Base-by-base conservation (phyloP, 768 basidiomycete species). In the Kwoniella mangroviensis region DNA sequence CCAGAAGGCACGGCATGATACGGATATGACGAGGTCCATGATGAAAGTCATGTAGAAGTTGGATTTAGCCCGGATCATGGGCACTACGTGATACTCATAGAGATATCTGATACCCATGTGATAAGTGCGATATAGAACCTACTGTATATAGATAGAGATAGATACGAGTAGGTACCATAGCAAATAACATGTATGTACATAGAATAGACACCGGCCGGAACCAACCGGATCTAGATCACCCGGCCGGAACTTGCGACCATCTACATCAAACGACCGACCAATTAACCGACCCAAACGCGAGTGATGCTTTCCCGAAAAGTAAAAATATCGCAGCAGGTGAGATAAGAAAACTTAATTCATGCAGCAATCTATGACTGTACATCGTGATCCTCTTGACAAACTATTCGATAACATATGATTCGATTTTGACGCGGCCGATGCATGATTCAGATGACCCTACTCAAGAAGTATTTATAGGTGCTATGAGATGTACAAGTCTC, bases 1-100 rank as follows among this genome's bases (percentile, higher is more conserved):
- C 75, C 72, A 4, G 75, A 75, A 21, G 77, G 77, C 2, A 68
- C 72, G 13, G 68, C 60, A 4, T 53, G 64, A 22, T 75, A 55
- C 54, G 13, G 13, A 21, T 49, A 54, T 2, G 15, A 63, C 43
- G 63, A 65, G 34, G 34, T 34, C 6, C 6, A 34, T 0, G 0
- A 1, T 34, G 34, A 1, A 0, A 5, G 34, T 7, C 34, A 34
- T 34, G 34, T 34, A 28, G 28, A 28, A 28, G 28, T 6, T 28
- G 4, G 28, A 28, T 28, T 28, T 28, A 2, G 6, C 28, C 4
- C 6, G 28, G 4, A 34, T 34, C 34, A 34, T n/a, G 34, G 6
- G 34, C 6, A 34, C 34, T 34, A 34, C 6, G 34, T 34, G 34
- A 34, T 34, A 34, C 34, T 7, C 34, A 7, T 34, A 34, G 34